A percentile compares a stretch with the other conserved stretches of the same genome.
These are phyloP conservation scores for Salix purpurea DNA, from an alignment of 345 rosid genomes.

Conservation along the genomic window DNA sequence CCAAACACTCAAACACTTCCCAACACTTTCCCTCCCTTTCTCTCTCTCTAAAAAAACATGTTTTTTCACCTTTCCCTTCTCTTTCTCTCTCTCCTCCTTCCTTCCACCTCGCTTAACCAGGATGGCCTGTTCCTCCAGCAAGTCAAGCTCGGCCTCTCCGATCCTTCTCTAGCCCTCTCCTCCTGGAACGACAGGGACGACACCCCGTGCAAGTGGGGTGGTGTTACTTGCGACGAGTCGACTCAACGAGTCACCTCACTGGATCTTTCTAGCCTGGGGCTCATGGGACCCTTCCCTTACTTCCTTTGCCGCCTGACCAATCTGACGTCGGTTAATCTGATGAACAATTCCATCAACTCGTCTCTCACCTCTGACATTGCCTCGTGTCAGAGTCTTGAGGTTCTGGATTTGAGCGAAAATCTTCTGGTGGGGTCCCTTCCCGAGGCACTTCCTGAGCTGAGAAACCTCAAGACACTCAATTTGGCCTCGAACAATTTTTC, in stretches of 20 bases:
- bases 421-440: conserved; percentile 55
- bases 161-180: conserved; percentile 49
- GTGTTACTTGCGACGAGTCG: conserved; percentile 50
- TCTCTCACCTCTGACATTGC: conserved; percentile 51
- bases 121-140: conserved; percentile 72
- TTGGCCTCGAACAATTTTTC: conserved; percentile 60
- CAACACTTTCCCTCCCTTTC: neutral
- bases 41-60: conserved; percentile 20
- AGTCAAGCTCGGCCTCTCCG: conserved; percentile 54
- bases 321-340: conserved; percentile 43
- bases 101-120: conserved; percentile 44
- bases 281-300: conserved; percentile 73
- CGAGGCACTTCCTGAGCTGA: conserved; percentile 44
- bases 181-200: conserved; percentile 65
- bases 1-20: neutral
- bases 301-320: conserved; percentile 66
- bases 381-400: conserved; percentile 42
- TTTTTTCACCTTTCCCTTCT: conserved; percentile 29
- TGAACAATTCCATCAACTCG: conserved; percentile 54
- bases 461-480: conserved; percentile 36
- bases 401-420: conserved; percentile 43
- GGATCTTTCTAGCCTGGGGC: conserved; percentile 44
- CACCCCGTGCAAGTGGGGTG: conserved; percentile 70
- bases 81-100: conserved; percentile 6
- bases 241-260: conserved; percentile 45